Evolutionary conservation across 2,329 filamentous ascomycete genomes (phyloP).

Genomic region (Talaromyces sp.): DNA sequence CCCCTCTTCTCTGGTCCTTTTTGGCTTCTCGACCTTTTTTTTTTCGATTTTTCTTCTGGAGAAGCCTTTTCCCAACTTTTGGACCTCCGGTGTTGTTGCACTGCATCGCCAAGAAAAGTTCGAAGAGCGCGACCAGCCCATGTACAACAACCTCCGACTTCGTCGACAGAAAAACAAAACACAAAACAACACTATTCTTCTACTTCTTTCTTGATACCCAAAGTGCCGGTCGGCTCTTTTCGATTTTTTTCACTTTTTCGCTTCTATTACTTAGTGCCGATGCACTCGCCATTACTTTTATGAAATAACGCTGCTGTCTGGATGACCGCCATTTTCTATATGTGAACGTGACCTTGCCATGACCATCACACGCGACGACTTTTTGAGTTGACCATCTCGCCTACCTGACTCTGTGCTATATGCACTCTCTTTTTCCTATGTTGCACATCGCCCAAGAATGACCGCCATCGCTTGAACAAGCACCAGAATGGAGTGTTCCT

Average conservation of each 20-base stretch:
- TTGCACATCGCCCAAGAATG: conserved; percentile 4
- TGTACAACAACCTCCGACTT: not conserved
- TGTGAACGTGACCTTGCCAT: conserved; percentile 11
- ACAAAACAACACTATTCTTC: conserved; percentile 5
- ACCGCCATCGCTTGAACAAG: not conserved
- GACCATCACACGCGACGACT: conserved; percentile 4
- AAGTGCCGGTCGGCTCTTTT: conserved; percentile 32
- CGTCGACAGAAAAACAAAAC: not conserved
- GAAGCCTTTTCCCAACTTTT: not conserved
- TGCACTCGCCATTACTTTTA: not conserved
- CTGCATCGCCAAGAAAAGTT: conserved; percentile 6
- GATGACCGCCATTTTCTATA: conserved; percentile 3
- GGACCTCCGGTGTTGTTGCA: not conserved
- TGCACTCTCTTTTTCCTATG: conserved; percentile 10
- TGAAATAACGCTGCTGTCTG: conserved; percentile 25
- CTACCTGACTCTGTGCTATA: not conserved
- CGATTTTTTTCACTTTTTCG: conserved; percentile 29
- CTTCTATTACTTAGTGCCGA: conserved; percentile 30
- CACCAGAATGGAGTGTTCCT: not conserved
- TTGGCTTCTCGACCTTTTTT: conserved; percentile 20
- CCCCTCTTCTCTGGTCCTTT: conserved; percentile 18
- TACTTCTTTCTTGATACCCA: conserved; percentile 26
- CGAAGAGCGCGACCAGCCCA: not conserved
- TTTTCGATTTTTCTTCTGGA: conserved; percentile 18
- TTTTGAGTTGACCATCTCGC: not conserved